Base-by-base conservation (phyloP, 345 rosid species). In the Kandelia obovata region DNA sequence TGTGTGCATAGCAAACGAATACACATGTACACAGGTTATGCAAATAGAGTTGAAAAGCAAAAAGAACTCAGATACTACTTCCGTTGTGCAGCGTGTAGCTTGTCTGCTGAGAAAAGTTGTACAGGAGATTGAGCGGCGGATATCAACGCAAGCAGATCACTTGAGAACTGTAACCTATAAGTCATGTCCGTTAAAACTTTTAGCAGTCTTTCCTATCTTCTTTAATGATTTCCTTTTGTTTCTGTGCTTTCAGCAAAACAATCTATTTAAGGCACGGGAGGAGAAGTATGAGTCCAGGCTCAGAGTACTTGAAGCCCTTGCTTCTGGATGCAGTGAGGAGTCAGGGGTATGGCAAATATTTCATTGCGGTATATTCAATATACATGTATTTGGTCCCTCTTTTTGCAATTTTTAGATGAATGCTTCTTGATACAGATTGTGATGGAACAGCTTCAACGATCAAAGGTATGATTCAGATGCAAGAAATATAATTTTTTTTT, bases 91-190 rank as follows among this genome's bases (percentile, higher is more conserved):
- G 99, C 94, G 96, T 65, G 96, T 86, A 21, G 96, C 91, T 5
- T 85, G 86, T 73, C 84, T 95, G 1, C 58, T 95, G 65, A 86
- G 97, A 69, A 92, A 89, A 82, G 96, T 90, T 5, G 96, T 89
- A 71, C 99, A 84, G 77, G 98, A 95, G 89, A 92, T 95, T 64
- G 99, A 89, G 79, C 81, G 97, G 23, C 94, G 99, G 2, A 88
- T 95, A 81, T 89, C 99, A 70, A 95, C 99, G 71, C 99, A 95
- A 83, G 92, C 98, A 52, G 98, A 92, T 32, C 98, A 90, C 73
- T 74, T 95, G 68, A 81, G 92, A 90, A 95, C 92, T 35, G 99
- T 95, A 83, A 79, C 58, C 39, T 59, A 16, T 56, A 51, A 63
- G 52, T 69, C 30, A 58, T 30, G 20, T 25, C 59, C 16, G 10